Evolutionary conservation across 768 basidiomycete species (phyloP), one percentile per base, ranked within the genome.

Genomic region (Pleurotus tuber-regium): DNA sequence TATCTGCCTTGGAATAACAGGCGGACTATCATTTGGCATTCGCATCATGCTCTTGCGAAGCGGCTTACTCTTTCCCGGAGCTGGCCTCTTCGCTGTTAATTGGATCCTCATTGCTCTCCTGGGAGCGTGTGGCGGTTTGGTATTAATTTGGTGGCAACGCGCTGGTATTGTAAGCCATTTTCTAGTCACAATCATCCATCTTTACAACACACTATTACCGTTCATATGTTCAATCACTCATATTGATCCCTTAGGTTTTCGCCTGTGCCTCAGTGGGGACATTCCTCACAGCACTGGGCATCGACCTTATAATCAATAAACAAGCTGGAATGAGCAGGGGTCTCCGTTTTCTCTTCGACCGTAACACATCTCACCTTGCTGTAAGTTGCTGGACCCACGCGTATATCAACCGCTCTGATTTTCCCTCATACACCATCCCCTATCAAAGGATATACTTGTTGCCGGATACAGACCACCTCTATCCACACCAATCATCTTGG

Each of bases 251-350:
- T 5, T 56, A 80, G 75, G 59, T 74, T 49, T 65, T 73, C 38
- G 70, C 74, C 30, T 82, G 78, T 47, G 73, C 83, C n/a, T 79
- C 83, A 1, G 65, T 71, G 18, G 86, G 86, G 26, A 78, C 84
- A 7, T 87, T 87, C 62, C 64, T 87, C 21, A 66, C 71, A 11
- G 74, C 61, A 24, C 72, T 87, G 7, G 84, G 76, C 18, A 59
- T 79, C 9, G 86, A 87, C 63, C 69, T 87, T 3, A 61, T 75
- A 41, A 48, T 84, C 43, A 73, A 84, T 54, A 69, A 74, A 56
- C 84, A 87, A 59, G 64, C 67, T 4, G 86, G 86, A 4, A 75
- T 86, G 73, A 83, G 84, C 57, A 67, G 76, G 18, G 86, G 85
- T 2, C 70, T 87, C 25, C 75, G 86, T 18, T 79, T 74, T 57